Conservation (phyloP, 805 yeast genomes). For the Cyberlindnera maritima region DNA sequence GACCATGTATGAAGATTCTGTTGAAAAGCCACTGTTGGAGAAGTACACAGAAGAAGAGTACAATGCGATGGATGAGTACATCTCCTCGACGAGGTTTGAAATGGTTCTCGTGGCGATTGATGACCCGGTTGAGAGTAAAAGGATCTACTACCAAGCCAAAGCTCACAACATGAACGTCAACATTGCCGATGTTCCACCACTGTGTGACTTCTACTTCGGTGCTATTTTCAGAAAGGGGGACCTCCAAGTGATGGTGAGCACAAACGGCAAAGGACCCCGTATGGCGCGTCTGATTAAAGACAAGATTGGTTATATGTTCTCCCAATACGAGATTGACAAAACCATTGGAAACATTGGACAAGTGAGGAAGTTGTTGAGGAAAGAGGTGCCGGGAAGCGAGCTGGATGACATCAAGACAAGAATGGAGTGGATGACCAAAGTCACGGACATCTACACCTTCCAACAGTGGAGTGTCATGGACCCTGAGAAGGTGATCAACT, state of each 20-base stretch:
- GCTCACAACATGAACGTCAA: slow-evolving; percentile 57
- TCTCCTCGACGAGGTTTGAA: slow-evolving; percentile 42
- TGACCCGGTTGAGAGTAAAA: slow-evolving; percentile 57
- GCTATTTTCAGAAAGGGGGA: slow-evolving; percentile 71
- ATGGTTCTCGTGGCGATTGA: slow-evolving; percentile 74
- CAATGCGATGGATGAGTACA: slow-evolving; percentile 30
- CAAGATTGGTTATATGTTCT: slow-evolving; percentile 44
- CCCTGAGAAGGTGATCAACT: slow-evolving; percentile 12
- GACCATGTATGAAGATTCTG: slow-evolving; percentile 41
- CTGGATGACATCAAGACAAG: slow-evolving; percentile 49
- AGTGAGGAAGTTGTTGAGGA: slow-evolving; percentile 50
- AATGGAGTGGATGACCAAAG: slow-evolving; percentile 67
- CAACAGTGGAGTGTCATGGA: slow-evolving; percentile 57
- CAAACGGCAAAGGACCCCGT: slow-evolving; percentile 81
- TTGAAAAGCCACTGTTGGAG: slow-evolving; percentile 9
- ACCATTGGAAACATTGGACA: slow-evolving; percentile 62
- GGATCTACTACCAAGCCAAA: slow-evolving; percentile 51
- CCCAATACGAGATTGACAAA: slow-evolving; percentile 41
- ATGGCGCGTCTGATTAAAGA: slow-evolving; percentile 62
- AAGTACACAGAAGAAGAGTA: slow-evolving; percentile 22
- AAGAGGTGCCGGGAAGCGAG: slow-evolving; percentile 43
- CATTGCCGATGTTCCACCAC: slow-evolving; percentile 80
- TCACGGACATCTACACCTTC: slow-evolving; percentile 59
- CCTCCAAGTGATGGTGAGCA: slow-evolving; percentile 76
- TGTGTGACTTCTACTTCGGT: slow-evolving; percentile 86